Evolutionary conservation across 805 yeast species (phyloP).

Genomic region (Cyberlindnera subsufficiens): DNA sequence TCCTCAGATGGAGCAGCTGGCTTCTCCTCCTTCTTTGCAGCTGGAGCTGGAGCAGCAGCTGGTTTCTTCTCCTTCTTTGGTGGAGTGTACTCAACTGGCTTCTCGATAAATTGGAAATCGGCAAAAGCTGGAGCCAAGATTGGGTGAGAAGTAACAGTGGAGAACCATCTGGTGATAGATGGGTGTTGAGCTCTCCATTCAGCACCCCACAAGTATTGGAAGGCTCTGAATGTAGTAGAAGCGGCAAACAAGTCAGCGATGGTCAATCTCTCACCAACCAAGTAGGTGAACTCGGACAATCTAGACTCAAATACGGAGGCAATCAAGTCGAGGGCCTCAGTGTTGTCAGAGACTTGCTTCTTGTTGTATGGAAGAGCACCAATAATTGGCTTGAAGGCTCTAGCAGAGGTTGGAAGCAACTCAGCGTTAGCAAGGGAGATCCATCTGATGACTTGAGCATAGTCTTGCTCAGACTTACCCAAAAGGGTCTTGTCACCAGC

Average conservation of each 20-base stretch:
- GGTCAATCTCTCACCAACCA: slow-evolving; percentile 63
- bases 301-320: slow-evolving; percentile 47
- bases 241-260: slow-evolving; percentile 62
- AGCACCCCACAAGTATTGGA: slow-evolving; percentile 52
- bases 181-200: slow-evolving; percentile 65
- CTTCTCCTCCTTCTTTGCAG: slow-evolving; percentile 27
- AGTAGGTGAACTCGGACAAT: slow-evolving; percentile 55
- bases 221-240: slow-evolving; percentile 45
- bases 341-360: slow-evolving; percentile 48
- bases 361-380: slow-evolving; percentile 77
- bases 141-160: slow-evolving; percentile 43
- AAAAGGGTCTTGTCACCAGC: slow-evolving; percentile 37
- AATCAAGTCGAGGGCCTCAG: slow-evolving; percentile 29
- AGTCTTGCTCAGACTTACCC: slow-evolving; percentile 62
- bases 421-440: slow-evolving; percentile 72
- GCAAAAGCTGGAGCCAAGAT: slow-evolving; percentile 42
- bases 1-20: slow-evolving; percentile 32
- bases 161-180: slow-evolving; percentile 64
- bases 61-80: slow-evolving; percentile 62
- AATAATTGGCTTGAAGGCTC: slow-evolving; percentile 50
- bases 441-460: slow-evolving; percentile 65
- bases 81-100: slow-evolving; percentile 61
- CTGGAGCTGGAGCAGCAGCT: slow-evolving; percentile 28
- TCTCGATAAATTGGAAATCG: slow-evolving; percentile 53
- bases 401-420: slow-evolving; percentile 40